Conservation (phyloP, 2,329 filamentous ascomycete genomes). For the Didymella exigua region DNA sequence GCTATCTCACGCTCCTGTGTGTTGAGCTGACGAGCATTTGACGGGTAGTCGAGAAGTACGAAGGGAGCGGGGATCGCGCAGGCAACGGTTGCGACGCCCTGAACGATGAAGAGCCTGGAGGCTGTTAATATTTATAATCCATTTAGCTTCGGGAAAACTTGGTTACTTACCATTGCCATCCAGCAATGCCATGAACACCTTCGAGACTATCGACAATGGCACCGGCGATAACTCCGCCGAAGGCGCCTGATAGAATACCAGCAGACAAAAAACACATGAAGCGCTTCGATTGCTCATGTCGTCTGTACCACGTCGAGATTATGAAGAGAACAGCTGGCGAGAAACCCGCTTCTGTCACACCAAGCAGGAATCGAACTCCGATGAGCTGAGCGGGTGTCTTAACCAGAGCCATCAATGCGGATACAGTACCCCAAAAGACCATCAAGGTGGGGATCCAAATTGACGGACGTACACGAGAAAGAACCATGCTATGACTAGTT, state of each 20-base stretch:
- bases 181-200: conserved; percentile 26
- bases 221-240: conserved; percentile 31
- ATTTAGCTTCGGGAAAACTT: not conserved
- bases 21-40: conserved; percentile 51
- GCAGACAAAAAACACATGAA: conserved; percentile 35
- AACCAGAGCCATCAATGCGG: conserved; percentile 26
- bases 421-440: conserved; percentile 29
- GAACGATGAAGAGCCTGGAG: conserved; percentile 32
- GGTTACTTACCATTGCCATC: conserved; percentile 28
- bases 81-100: conserved; percentile 31
- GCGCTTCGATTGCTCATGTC: conserved; percentile 34
- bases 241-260: conserved; percentile 29
- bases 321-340: conserved; percentile 33
- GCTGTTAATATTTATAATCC: not conserved
- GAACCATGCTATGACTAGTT: conserved; percentile 24
- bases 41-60: conserved; percentile 33
- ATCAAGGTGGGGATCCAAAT: conserved; percentile 30
- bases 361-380: conserved; percentile 31
- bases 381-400: conserved; percentile 29
- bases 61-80: conserved; percentile 31
- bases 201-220: conserved; percentile 27
- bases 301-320: conserved; percentile 33
- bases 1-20: conserved; percentile 50
- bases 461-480: conserved; percentile 27
- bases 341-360: conserved; percentile 34